These are phyloP conservation scores for Oryza punctata DNA, from an alignment of 176 grass and related monocot genomes.

Conservation along the genomic window DNA sequence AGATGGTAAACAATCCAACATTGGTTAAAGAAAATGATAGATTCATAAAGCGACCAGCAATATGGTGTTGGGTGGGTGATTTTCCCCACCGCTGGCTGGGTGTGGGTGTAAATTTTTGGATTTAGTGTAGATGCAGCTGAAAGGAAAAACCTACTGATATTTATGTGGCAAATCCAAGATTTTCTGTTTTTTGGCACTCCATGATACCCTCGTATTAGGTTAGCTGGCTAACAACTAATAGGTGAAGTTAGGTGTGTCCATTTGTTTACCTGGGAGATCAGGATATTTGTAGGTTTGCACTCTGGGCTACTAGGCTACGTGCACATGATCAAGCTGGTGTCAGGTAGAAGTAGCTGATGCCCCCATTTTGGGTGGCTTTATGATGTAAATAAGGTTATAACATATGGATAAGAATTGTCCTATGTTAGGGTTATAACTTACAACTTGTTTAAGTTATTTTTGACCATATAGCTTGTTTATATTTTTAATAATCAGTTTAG, in stretches of 20 bases:
- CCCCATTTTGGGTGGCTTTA: background rate
- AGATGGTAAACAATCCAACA: background rate
- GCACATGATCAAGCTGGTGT: background rate
- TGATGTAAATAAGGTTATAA: background rate
- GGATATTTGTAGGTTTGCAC: slow-evolving; percentile 21
- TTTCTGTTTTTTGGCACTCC: background rate
- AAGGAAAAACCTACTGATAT: background rate
- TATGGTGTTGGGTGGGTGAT: background rate
- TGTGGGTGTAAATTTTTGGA: background rate
- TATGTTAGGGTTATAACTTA: background rate
- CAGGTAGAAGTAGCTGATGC: background rate
- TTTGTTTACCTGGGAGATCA: slow-evolving; percentile 1
- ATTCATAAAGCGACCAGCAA: slow-evolving; percentile 10
- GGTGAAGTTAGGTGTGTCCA: background rate
- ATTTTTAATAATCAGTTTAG: background rate
- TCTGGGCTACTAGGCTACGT: background rate
- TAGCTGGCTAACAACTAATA: background rate
- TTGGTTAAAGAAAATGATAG: slow-evolving; percentile 2
- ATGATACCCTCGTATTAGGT: background rate
- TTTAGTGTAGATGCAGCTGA: slow-evolving; percentile 18
- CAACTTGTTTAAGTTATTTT: background rate
- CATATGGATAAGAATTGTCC: slow-evolving; percentile 9
- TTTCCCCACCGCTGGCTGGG: background rate
- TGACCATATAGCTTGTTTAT: slow-evolving; percentile 16
- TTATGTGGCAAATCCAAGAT: background rate